A percentile compares a stretch with the other conserved stretches of the same genome.
phyloP scores from a whole-genome alignment of 371 early-diverging fungal genomes.

The Phascolomyces articulosus region DNA sequence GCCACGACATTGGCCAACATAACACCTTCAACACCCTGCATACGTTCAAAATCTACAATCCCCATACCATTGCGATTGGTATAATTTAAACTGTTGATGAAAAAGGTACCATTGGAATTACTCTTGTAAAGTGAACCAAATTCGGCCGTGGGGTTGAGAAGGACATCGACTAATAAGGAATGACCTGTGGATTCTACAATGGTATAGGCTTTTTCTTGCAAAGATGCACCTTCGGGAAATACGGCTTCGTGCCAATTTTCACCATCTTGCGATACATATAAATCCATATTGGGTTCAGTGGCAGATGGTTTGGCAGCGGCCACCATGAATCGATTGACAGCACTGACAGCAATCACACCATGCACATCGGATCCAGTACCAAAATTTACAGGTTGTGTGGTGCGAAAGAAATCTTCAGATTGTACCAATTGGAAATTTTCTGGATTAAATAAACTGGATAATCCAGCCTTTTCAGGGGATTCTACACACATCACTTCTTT shows the following conservation, averaged over 20 bases:
- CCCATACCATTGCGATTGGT: constrained; percentile 79
- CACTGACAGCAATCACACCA: constrained; percentile 68
- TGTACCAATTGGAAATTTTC: constrained; percentile 60
- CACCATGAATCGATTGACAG: constrained; percentile 68
- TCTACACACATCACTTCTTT: constrained; percentile 74
- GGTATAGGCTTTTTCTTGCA: constrained; percentile 69
- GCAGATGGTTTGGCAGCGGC: constrained; percentile 64
- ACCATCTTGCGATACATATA: constrained; percentile 65
- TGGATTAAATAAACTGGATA: constrained; percentile 39
- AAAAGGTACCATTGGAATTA: constrained; percentile 91
- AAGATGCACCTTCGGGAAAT: constrained; percentile 55
- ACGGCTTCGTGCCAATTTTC: constrained; percentile 65
- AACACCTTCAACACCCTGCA: constrained; percentile 83
- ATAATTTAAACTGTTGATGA: constrained; percentile 73
- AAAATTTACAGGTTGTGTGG: constrained; percentile 53
- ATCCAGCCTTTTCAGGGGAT: constrained; percentile 42
- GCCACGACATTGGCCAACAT: constrained; percentile 81
- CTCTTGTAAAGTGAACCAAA: constrained; percentile 83
- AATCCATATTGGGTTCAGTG: constrained; percentile 48
- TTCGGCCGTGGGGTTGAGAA: constrained; percentile 34
- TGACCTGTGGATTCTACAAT: constrained; percentile 75
- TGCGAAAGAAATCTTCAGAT: constrained; percentile 66
- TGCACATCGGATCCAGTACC: constrained; percentile 44
- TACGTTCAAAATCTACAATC: constrained; percentile 88
- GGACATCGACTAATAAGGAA: constrained; percentile 70